Evolutionary conservation across 1,284 basidiomycete genomes (phyloP), one percentile per base, ranked within the genome.

Genomic region (Xerocomus nothofagi): DNA sequence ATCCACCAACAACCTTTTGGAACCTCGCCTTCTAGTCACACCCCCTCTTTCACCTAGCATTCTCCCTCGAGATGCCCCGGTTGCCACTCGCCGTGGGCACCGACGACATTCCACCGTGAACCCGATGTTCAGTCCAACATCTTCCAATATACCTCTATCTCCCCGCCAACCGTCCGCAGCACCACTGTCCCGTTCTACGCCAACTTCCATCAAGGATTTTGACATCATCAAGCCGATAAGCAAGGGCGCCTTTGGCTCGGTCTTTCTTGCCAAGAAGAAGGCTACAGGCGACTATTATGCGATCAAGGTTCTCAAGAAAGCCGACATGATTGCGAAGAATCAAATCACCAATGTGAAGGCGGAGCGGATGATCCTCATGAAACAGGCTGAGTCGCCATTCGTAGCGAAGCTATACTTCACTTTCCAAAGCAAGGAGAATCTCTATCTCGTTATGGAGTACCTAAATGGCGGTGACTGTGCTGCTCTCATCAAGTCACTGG

Each of bases 311-410:
- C 74, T 99, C 60, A 98, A 97, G 74, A 99, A 99, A 77, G 93
- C 94, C 24, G 97, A 99, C 73, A 99, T 99, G 97, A 98, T 99
- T 66, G 93, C 97, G 40, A 99, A 99, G 81, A 99, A 99, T 75
- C 97, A 99, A 72, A 97, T 99, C 71, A 99, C 97, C 49, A 99
- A 99, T 66, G 96, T 99, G 70, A 99, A 98, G 73, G 97, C 97
- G 3, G 97, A 99, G 74, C 83, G 97, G 49, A 98, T 96, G 84
- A 99, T 99, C 64, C 79, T 99, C 58, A 99, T 99, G 97, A 96
- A 94, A 67, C 96, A 99, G 70, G 91, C 97, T 0, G 94, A 98
- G 71, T 98, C 95, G 11, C 95, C 97, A n/a, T 98, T 99, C 74
- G 96, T 99, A 39, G 94, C 95, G 26, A 96, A 98, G 73, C 77